Conservation (phyloP, 768 basidiomycete species). For the Xerocomus brunneocitrinus region DNA sequence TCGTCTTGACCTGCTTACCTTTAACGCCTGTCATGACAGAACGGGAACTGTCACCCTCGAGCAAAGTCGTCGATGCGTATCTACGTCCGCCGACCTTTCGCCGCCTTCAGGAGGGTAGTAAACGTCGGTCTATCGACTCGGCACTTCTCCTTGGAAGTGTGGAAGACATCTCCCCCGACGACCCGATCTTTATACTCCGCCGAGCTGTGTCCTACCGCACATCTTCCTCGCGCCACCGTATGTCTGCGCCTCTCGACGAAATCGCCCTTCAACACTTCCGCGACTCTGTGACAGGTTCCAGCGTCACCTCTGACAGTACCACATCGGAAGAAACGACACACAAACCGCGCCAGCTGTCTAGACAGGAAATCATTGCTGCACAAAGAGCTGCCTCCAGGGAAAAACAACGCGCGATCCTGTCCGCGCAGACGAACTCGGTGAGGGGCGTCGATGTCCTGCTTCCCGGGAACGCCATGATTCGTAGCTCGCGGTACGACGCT, state of each 20-base stretch:
- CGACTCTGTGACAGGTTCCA: constrained; percentile 57
- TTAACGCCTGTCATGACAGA: constrained; percentile 44
- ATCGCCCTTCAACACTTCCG: constrained; percentile 70
- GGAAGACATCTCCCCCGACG: constrained; percentile 75
- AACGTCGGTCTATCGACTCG: constrained; percentile 87
- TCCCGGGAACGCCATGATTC: constrained; percentile 78
- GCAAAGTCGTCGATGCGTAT: constrained; percentile 83
- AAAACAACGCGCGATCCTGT: constrained; percentile 80
- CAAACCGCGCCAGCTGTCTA: constrained; percentile 46
- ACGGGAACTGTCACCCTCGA: constrained; percentile 71
- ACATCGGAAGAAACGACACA: constrained; percentile 28
- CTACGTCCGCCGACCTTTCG: constrained; percentile 67
- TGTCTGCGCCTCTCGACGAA: constrained; percentile 78
- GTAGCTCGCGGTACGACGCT: constrained; percentile 71
- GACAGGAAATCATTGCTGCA: constrained; percentile 89
- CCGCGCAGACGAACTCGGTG: constrained; percentile 77
- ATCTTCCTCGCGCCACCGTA: constrained; percentile 63
- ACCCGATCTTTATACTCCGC: constrained; percentile 88
- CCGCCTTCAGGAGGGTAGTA: constrained; percentile 50
- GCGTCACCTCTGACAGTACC: constrained; percentile 46
- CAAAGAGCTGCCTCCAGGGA: constrained; percentile 85
- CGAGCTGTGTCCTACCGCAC: constrained; percentile 72
- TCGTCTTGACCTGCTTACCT: constrained; percentile 5
- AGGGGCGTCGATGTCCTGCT: constrained; percentile 87
- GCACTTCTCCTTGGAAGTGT: constrained; percentile 60